Base-by-base conservation (phyloP, 176 grass and related monocot species). In the Guadua angustifolia region DNA sequence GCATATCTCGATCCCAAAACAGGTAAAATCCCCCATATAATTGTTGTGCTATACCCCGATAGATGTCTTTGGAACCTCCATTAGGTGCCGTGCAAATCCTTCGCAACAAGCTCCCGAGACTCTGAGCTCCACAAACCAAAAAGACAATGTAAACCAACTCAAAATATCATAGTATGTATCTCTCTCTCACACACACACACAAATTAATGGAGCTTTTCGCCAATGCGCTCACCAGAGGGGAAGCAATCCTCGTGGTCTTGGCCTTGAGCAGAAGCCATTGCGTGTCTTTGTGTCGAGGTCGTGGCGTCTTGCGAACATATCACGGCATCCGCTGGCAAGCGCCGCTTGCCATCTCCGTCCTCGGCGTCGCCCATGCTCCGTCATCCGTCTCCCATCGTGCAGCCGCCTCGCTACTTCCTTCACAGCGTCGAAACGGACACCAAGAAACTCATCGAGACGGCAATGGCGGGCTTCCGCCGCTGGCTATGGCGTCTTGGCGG, bases 271-370 rank as follows among this genome's bases (percentile, higher is more conserved):
- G 87, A 99, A 99, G n/a, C 96, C 96, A 17, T 93, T 93, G 72
- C 95, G 96, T 60, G 93, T 98, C 73, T 93, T 98, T 47, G 96
- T 98, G 85, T 98, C 93, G 33, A 98, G 4, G 96, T 91, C 26
- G 96, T 99, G 40, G 89, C 36, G 93, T 99, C 91, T 99, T 98
- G 87, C 96, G 88, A 98, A 98, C 96, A 98, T 98, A 73, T 98
- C n/a, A 93, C 36, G 96, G 88, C 71, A 92, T 94, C 65, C 90
- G n/a, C 1, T 78, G 32, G n/a, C n/a, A 87, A 74, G 87, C 79
- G 87, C 87, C 63, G 91, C 15, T n/a, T n/a, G 74, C 73, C 46
- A 42, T 26, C 9, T 94, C 93, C n/a, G 26, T 88, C 89, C 0
- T 95, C 89, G n/a, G 46, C 50, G 29, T 95, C 89, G 26, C 46